Base-by-base conservation (phyloP, 495 filamentous ascomycete genomes). In the Cudoniella acicularis region DNA sequence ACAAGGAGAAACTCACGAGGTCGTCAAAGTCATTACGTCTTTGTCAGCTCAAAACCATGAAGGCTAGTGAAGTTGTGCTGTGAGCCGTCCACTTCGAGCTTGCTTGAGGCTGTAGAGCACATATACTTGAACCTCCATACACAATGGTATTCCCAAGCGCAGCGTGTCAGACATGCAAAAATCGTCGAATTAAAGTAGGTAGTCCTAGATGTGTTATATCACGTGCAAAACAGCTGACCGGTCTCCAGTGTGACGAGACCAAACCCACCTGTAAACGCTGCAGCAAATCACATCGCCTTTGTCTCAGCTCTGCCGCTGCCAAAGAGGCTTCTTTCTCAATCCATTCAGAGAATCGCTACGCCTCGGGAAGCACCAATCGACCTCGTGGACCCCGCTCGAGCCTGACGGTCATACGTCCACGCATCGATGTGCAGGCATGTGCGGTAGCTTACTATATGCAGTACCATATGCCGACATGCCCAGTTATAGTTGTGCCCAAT, bases 301-400 rank as follows among this genome's bases (percentile, higher is more conserved):
- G 69, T 51, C 4, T 52, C 21, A 52, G 20, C 51, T n/a, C 18
- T 20, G 11, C 16, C 1, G 6, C n/a, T 10, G 52, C 23, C 22
- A 36, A 47, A 20, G 10, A 42, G 3, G 21, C 54, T 22, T 48
- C 46, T 49, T 66, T 63, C 55, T 50, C 52, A 2, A 52, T 72
- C 23, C 65, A 70, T 47, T 16, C 60, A 46, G 69, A 72, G 49
- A 72, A 72, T 50, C 20, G 6, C 1, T 72, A 62, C 52, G 69
- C 67, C 27, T 68, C 63, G 26, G 67, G 69, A 3, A 54, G 59
- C 23, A 56, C 11, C 11, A 70, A 72, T 36, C 67, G 69, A 1
- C 69, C 69, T 0, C 61, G 69, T 64, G 69, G 69, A 25, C 69
- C 69, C 40, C 69, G 69, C 50, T 65, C 69, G 16, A 65, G 23